Base-by-base conservation (phyloP, 169 alveolate species). In the Cystoisospora suis region DNA sequence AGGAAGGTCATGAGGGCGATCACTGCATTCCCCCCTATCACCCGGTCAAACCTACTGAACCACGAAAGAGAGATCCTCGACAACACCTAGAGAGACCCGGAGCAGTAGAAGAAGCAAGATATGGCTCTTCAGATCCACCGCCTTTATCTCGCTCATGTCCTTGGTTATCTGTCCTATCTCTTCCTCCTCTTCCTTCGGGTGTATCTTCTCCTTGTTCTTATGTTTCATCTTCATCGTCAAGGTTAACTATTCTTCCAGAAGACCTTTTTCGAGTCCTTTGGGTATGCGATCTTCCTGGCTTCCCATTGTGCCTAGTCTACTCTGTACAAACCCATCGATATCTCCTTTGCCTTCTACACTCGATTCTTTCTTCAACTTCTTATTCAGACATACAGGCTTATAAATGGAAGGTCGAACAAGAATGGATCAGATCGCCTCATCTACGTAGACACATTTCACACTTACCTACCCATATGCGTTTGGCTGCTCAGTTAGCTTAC, bases 301-400 rank as follows among this genome's bases (percentile, higher is more conserved):
- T 65, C 77, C 34, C 77, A 7, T 44, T 65, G 36, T 65, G 77
- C n/a, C 77, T 65, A 36, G 77, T 44, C 36, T 65, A 65, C 77
- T 36, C 77, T 5, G 42, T n/a, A 44, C 45, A 65, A 17, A 65
- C 77, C 3, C 36, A 20, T 23, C 40, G 36, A 2, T 65, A 44
- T 17, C 45, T 65, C 45, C 36, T 65, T 20, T 65, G 77, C 34
- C 77, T 65, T 44, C 77, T 65, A 32, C 42, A 65, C 77, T n/a
- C n/a, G n/a, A n/a, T n/a, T n/a, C n/a, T n/a, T n/a, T n/a, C n/a
- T n/a, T n/a, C n/a, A n/a, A n/a, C n/a, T n/a, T n/a, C n/a, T n/a
- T n/a, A n/a, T n/a, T n/a, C n/a, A n/a, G n/a, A n/a, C n/a, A n/a
- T n/a, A n/a, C n/a, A n/a, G n/a, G n/a, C n/a, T n/a, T n/a, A n/a